Conservation (phyloP, 176 grass and related monocot species). For the Oryza nivara region DNA sequence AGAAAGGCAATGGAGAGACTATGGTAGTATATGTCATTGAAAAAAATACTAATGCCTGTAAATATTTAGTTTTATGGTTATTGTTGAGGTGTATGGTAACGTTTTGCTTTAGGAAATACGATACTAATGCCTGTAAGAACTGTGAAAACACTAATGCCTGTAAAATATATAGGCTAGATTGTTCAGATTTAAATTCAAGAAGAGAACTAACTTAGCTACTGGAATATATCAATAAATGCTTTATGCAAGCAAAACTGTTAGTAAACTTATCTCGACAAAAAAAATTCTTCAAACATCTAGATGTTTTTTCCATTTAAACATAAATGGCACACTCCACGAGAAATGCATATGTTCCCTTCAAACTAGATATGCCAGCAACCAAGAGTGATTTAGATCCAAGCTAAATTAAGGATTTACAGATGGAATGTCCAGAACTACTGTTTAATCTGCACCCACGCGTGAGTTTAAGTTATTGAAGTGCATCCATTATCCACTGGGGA, state of each 20-base stretch:
- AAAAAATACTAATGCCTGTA: no score
- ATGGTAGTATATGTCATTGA: no score
- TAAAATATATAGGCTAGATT: not conserved
- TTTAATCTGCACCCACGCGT: not conserved
- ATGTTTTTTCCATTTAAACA: no score
- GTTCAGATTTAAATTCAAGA: not conserved
- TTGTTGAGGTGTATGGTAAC: not conserved
- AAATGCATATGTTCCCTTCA: no score
- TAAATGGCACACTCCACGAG: no score
- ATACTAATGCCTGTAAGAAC: not conserved
- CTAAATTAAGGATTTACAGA: not conserved
- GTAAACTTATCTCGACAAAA: not conserved
- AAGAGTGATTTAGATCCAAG: not conserved
- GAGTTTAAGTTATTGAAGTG: not conserved
- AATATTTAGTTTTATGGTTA: not conserved
- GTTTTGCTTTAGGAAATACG: not conserved
- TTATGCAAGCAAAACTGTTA: not conserved
- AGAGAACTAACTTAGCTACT: not conserved
- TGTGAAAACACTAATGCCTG: not conserved
- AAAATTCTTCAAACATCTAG: not conserved
- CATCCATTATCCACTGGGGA: not conserved
- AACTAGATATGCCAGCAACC: not conserved
- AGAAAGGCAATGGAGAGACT: not conserved
- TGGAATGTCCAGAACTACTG: conserved; percentile 29
- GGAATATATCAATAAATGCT: no score